A percentile compares a stretch with the other conserved stretches of the same genome.
phyloP scores from a whole-genome alignment of 768 basidiomycete species.

The Auriscalpium microsporum region DNA sequence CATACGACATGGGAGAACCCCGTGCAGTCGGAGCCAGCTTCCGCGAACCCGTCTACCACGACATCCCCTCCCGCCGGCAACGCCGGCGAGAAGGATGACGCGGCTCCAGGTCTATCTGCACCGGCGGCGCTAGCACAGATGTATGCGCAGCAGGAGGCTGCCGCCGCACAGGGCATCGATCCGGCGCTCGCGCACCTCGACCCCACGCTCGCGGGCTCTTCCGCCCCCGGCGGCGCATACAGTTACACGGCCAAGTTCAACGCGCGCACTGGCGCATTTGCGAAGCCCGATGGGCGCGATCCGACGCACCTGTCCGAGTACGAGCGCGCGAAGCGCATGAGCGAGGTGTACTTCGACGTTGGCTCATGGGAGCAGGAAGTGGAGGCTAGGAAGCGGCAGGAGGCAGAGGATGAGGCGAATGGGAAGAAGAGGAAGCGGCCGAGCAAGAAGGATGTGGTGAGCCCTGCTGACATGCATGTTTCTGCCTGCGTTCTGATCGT shows the following conservation, averaged over 20 bases:
- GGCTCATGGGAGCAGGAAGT: conserved; percentile 70
- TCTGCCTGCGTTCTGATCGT: conserved; percentile 8
- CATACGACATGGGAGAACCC: conserved; percentile 86
- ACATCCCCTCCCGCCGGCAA: conserved; percentile 15
- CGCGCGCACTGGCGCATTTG: conserved; percentile 71
- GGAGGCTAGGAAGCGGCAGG: conserved; percentile 34
- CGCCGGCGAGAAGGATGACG: conserved; percentile 14
- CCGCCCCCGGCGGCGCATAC: conserved; percentile 30
- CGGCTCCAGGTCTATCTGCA: conserved; percentile 16
- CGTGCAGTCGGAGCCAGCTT: conserved; percentile 28
- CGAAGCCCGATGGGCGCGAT: conserved; percentile 56
- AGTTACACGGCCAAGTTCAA: conserved; percentile 66
- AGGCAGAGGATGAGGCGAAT: conserved; percentile 40
- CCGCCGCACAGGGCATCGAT: conserved; percentile 74
- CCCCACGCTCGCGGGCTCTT: conserved; percentile 45
- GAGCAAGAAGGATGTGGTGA: conserved; percentile 76
- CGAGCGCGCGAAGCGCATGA: conserved; percentile 79
- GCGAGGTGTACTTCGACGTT: conserved; percentile 81
- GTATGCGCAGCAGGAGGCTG: conserved; percentile 55
- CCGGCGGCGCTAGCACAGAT: conserved; percentile 26
- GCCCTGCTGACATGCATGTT: conserved; percentile 21
- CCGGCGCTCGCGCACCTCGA: conserved; percentile 75
- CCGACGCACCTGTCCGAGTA: conserved; percentile 73
- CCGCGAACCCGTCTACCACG: conserved; percentile 2
- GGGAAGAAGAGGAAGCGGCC: conserved; percentile 72